phyloP scores from a whole-genome alignment of 2,329 filamentous ascomycete genomes.

The Alternaria conjuncta region DNA sequence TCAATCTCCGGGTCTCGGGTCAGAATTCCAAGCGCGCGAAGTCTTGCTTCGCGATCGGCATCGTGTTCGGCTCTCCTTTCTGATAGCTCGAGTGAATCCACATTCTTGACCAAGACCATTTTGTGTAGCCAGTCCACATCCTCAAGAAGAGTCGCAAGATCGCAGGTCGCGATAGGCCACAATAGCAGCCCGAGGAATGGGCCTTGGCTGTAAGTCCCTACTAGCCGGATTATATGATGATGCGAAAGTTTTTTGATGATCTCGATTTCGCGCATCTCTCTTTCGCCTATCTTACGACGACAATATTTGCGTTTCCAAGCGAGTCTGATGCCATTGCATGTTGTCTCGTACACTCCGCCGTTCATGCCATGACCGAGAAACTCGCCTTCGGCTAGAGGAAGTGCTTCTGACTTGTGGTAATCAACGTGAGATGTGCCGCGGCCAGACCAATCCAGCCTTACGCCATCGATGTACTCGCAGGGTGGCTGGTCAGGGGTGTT shows the following conservation, averaged over 20 bases:
- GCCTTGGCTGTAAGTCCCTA: fast-evolving
- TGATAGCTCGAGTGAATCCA: too few relatives aligned
- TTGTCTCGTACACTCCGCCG: neutral
- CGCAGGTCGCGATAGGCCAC: neutral
- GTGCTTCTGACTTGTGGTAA: neutral
- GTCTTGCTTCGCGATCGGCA: neutral
- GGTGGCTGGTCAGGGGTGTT: fast-evolving
- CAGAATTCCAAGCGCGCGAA: too few relatives aligned
- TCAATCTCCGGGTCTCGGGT: too few relatives aligned
- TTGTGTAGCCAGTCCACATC: neutral
- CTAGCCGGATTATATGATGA: fast-evolving
- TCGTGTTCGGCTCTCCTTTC: too few relatives aligned
- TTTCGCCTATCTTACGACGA: neutral
- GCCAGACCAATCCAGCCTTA: neutral
- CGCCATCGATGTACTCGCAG: neutral
- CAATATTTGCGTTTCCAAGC: neutral
- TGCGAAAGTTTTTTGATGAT: neutral
- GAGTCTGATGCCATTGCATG: fast-evolving
- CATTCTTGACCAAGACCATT: neutral
- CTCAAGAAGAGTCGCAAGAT: neutral
- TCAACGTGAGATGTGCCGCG: neutral
- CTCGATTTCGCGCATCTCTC: neutral
- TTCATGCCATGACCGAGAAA: neutral
- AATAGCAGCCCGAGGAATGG: neutral
- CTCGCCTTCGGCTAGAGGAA: neutral